These are phyloP conservation scores for Fusarium tanahbumbuense DNA, from an alignment of 2,329 filamentous ascomycete genomes.

Conservation along the genomic window DNA sequence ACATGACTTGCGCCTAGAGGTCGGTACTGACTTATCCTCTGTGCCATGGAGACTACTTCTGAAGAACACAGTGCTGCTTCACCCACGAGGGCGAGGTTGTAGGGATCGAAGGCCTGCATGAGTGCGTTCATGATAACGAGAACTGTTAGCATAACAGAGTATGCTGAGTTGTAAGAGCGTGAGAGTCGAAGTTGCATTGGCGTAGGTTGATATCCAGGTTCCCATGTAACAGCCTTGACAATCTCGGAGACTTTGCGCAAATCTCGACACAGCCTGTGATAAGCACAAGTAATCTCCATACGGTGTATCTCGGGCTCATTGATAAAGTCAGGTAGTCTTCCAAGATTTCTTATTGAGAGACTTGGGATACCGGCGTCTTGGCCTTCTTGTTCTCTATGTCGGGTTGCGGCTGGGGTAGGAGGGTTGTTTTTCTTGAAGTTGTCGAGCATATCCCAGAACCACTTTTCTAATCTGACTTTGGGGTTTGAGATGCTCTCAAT, in stretches of 20 bases:
- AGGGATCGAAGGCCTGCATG: conserved; percentile 36
- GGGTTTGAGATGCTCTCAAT: conserved; percentile 48
- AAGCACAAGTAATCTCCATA: conserved; percentile 34
- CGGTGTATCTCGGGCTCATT: conserved; percentile 33
- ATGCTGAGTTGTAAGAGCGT: conserved; percentile 25
- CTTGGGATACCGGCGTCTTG: conserved; percentile 25
- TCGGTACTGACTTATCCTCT: conserved; percentile 18
- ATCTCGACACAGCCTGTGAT: conserved; percentile 28
- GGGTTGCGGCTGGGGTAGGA: conserved; percentile 1
- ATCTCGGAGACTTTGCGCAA: conserved; percentile 28
- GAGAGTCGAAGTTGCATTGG: conserved; percentile 25
- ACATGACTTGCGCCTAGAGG: conserved; percentile 34
- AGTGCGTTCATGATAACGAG: conserved; percentile 26
- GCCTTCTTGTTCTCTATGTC: not conserved
- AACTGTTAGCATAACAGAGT: conserved; percentile 19
- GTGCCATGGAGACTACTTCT: conserved; percentile 24
- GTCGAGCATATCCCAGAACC: conserved; percentile 41
- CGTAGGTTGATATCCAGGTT: conserved; percentile 15
- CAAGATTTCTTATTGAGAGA: conserved; percentile 28
- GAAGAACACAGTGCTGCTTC: conserved; percentile 30
- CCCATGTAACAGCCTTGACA: conserved; percentile 24
- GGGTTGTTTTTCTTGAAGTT: conserved; percentile 29
- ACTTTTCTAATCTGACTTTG: conserved; percentile 29
- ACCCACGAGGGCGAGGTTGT: conserved; percentile 17
- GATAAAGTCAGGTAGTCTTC: conserved; percentile 31